phyloP scores from a whole-genome alignment of 257 asterid genomes.

The Plantago ovata region DNA sequence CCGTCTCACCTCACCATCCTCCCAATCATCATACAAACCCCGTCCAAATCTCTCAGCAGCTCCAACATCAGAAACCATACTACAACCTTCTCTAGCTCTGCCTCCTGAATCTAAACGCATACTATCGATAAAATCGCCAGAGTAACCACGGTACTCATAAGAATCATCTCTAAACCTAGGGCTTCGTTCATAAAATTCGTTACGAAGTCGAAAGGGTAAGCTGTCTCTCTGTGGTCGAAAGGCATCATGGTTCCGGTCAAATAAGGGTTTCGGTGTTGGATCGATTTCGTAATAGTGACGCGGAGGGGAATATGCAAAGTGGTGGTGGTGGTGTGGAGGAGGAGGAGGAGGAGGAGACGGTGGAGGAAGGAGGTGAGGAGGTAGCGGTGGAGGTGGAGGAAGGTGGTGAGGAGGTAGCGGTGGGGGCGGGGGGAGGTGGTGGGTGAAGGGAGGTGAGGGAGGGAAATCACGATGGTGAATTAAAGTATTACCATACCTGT shows the following conservation, averaged over 20 bases:
- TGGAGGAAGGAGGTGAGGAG: constrained; percentile 9
- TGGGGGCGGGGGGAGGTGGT: constrained; percentile 28
- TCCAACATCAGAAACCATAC: constrained; percentile 22
- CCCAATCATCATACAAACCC: constrained; percentile 21
- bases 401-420: constrained; percentile 23
- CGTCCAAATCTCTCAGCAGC: constrained; percentile 13
- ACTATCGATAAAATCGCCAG: constrained; percentile 17
- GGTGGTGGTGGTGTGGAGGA: constrained; percentile 17
- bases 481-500: constrained; percentile 44
- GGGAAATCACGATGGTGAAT: constrained; percentile 28
- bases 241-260: constrained; percentile 25
- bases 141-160: constrained; percentile 21
- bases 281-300: constrained; percentile 34
- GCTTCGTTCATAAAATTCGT: constrained; percentile 24
- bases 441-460: no score
- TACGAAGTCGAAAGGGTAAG: constrained; percentile 18
- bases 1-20: constrained; percentile 22
- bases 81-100: constrained; percentile 9
- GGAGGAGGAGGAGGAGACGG: constrained; percentile 24
- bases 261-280: constrained; percentile 33
- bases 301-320: constrained; percentile 23
- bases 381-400: constrained; percentile 20
- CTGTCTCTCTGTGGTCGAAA: constrained; percentile 20
- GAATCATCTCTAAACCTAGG: constrained; percentile 28
- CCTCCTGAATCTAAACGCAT: constrained; percentile 3